These are phyloP conservation scores for Sicyos edulis DNA, from an alignment of 306 rosid species.

Conservation along the genomic window DNA sequence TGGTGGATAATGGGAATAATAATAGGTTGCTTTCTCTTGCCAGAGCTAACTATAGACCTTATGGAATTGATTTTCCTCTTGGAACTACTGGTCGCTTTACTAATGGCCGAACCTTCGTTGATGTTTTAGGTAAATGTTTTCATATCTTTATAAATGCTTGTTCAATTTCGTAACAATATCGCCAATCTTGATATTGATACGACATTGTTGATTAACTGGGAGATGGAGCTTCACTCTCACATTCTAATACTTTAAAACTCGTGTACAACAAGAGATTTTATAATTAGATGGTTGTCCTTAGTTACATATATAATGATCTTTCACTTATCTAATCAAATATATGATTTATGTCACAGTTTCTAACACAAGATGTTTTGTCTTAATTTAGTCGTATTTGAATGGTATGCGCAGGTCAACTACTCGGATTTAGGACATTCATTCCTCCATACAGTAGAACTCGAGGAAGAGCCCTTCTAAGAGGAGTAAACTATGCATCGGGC, in stretches of 20 bases:
- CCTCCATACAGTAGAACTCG: constrained; percentile 61
- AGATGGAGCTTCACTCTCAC: too few relatives aligned
- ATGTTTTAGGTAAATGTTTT: constrained; percentile 53
- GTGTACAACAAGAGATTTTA: too few relatives aligned
- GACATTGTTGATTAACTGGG: too few relatives aligned
- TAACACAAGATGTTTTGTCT: too few relatives aligned
- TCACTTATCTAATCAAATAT: too few relatives aligned
- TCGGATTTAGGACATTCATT: constrained; percentile 57
- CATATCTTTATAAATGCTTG: too few relatives aligned
- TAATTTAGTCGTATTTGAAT: neutral
- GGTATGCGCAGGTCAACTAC: constrained; percentile 57
- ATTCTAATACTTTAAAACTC: too few relatives aligned
- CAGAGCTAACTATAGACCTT: constrained; percentile 86
- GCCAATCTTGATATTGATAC: too few relatives aligned
- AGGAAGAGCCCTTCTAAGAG: constrained; percentile 64
- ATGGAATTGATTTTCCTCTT: constrained; percentile 72
- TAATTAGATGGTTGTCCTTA: too few relatives aligned
- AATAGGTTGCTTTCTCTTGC: constrained; percentile 57
- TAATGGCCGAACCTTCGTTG: constrained; percentile 83
- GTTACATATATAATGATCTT: too few relatives aligned
- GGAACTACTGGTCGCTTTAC: constrained; percentile 92
- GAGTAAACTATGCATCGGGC: constrained; percentile 82
- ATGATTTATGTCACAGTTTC: too few relatives aligned
- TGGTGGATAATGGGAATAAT: constrained; percentile 94
- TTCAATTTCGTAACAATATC: too few relatives aligned